Base-by-base conservation (phyloP, 345 rosid species). In the Rhizophora apiculata region DNA sequence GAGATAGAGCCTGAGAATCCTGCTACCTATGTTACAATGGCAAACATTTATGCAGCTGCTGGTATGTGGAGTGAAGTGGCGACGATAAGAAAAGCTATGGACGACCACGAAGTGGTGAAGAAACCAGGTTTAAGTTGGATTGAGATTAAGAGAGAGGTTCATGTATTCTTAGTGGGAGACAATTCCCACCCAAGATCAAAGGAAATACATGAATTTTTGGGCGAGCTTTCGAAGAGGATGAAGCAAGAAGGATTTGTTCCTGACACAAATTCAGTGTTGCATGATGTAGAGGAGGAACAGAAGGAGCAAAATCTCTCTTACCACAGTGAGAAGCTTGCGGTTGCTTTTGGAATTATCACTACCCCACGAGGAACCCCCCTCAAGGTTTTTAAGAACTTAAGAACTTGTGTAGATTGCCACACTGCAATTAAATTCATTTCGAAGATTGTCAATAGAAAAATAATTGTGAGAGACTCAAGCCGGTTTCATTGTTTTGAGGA, bases 321-420 rank as follows among this genome's bases (percentile, higher is more conserved):
- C 74, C 97, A 93, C 81, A 84, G 98, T 31, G 98, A 93, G 87
- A 93, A 90, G 78, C 89, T 93, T 59, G 97, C 98, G 1, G 86
- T 89, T 75, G 98, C 98, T 18, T 89, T 82, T 68, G 97, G 96
- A 39, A 85, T 93, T 69, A 74, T 93, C 66, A 69, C 96, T 19
- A 93, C 97, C 22, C 64, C 68, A 6, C 78, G 83, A 13, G 96
- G 93, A 74, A 80, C 91, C 18, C 80, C 84, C 10, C 69, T 93
- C 60, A 93, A 91, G 75, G 88, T 93, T 58, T 88, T 74, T 66
- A 93, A 93, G 92, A 93, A 93, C 62, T 77, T 93, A 65, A 84
- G 97, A 72, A 89, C 97, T 66, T 91, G 98, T 79, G 88, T 86
- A 34, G 98, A 93, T 69, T 93, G 98, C 79, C 98, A 91, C 67